Conservation (phyloP, 441 rosid genomes). For the Gossypium gossypioides region DNA sequence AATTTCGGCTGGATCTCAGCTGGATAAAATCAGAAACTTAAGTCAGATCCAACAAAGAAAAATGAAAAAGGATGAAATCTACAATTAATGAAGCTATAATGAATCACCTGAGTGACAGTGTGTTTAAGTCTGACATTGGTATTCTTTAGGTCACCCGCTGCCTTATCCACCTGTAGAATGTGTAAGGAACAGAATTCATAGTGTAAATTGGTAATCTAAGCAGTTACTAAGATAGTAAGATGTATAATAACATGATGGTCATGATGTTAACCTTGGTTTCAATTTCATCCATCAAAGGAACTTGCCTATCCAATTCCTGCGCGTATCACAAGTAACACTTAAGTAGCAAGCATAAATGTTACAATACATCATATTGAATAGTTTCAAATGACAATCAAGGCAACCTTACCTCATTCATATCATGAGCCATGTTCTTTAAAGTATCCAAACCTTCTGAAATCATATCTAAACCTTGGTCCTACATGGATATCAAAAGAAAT, state of each 20-base stretch:
- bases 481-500: slow-evolving; percentile 12
- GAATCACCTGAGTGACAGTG: slow-evolving; percentile 76
- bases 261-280: slow-evolving; percentile 81
- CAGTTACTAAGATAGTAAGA: background rate
- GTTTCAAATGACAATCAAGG: slow-evolving; percentile 8
- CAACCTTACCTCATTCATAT: slow-evolving; percentile 78
- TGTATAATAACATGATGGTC: slow-evolving; percentile 8
- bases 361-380: background rate
- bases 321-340: slow-evolving; percentile 3
- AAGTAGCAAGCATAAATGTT: slow-evolving; percentile 2
- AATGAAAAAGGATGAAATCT: slow-evolving; percentile 10
- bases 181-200: background rate
- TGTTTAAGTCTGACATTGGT: slow-evolving; percentile 88
- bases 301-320: slow-evolving; percentile 89
- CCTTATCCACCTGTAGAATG: slow-evolving; percentile 69
- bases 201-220: background rate
- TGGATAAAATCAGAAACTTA: slow-evolving; percentile 27
- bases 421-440: slow-evolving; percentile 83
- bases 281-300: slow-evolving; percentile 93
- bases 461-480: slow-evolving; percentile 93
- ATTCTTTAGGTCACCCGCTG: slow-evolving; percentile 81
- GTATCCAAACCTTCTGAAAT: slow-evolving; percentile 86
- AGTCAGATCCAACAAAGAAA: slow-evolving; percentile 18
- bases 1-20: slow-evolving; percentile 88
- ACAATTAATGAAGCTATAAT: slow-evolving; percentile 6